A percentile compares a stretch with the other conserved stretches of the same genome.
These are phyloP conservation scores for Penicillium lividum DNA, from an alignment of 495 filamentous ascomycete species.

Conservation along the genomic window DNA sequence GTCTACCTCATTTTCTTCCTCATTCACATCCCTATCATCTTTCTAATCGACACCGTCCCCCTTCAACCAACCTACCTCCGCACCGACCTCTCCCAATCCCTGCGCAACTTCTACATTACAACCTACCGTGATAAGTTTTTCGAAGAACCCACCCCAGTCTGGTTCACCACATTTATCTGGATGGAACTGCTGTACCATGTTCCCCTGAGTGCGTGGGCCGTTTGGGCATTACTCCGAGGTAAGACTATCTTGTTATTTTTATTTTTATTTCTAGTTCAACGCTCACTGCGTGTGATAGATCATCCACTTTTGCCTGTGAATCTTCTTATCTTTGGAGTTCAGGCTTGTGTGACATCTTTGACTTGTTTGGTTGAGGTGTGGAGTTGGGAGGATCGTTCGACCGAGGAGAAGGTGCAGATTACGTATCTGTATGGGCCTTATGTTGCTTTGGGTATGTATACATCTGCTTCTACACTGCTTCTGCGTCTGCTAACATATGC, in stretches of 20 bases:
- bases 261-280: neutral
- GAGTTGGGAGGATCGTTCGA: conserved; percentile 59
- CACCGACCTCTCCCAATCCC: conserved; percentile 44
- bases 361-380: conserved; percentile 65
- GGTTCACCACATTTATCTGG: conserved; percentile 69
- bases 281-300: conserved; percentile 37
- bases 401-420: conserved; percentile 55
- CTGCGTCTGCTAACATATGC: neutral
- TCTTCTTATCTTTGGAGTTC: conserved; percentile 66
- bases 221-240: conserved; percentile 54
- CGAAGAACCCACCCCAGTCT: conserved; percentile 57
- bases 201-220: conserved; percentile 67
- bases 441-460: conserved; percentile 64
- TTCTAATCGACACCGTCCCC: conserved; percentile 65
- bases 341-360: conserved; percentile 71
- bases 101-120: conserved; percentile 64
- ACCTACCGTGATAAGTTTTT: conserved; percentile 80
- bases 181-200: conserved; percentile 70
- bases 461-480: neutral
- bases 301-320: conserved; percentile 61
- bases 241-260: conserved; percentile 22
- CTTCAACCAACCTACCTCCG: conserved; percentile 61
- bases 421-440: conserved; percentile 71
- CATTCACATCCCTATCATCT: conserved; percentile 66
- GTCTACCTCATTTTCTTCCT: conserved; percentile 70